A percentile compares a stretch with the other conserved stretches of the same genome.
Evolutionary conservation across 108 stramenopile species (phyloP).

Genomic region (Conticribra guillardii): DNA sequence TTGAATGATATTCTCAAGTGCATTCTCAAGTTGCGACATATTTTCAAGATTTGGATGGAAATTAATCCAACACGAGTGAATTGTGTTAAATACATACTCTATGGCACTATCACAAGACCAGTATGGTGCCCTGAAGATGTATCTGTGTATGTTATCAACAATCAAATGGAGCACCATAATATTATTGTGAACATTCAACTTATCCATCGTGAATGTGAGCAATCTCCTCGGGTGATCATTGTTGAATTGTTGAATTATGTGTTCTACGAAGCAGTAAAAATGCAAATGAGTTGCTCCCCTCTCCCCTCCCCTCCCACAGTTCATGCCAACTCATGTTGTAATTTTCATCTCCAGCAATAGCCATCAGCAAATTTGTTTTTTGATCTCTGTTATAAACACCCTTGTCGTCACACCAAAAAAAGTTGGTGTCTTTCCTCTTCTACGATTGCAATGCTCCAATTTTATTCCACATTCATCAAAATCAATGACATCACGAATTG

Average conservation of each 20-base stretch:
- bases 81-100: conserved; percentile 40
- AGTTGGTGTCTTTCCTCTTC: conserved; percentile 5
- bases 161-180: conserved; percentile 16
- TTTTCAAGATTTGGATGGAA: not conserved
- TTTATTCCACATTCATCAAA: conserved; percentile 22
- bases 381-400: conserved; percentile 18
- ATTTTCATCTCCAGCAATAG: conserved; percentile 11
- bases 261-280: conserved; percentile 15
- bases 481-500: conserved; percentile 19
- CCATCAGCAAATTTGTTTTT: conserved; percentile 27
- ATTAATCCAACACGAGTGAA: conserved; percentile 9
- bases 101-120: conserved; percentile 42
- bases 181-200: conserved; percentile 35
- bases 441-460: conserved; percentile 10
- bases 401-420: not conserved
- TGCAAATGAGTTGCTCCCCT: conserved; percentile 17
- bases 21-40: conserved; percentile 13
- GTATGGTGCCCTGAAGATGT: conserved; percentile 34
- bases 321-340: conserved; percentile 12
- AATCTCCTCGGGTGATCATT: not conserved
- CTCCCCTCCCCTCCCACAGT: conserved; percentile 15
- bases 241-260: conserved; percentile 10
- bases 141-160: conserved; percentile 12
- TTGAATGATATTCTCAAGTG: conserved; percentile 3
- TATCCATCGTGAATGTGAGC: conserved; percentile 36